A percentile compares a stretch with the other conserved stretches of the same genome.
Conservation (phyloP, 192 early-diverging fungal species). For the Chytriomyces hyalinus region DNA sequence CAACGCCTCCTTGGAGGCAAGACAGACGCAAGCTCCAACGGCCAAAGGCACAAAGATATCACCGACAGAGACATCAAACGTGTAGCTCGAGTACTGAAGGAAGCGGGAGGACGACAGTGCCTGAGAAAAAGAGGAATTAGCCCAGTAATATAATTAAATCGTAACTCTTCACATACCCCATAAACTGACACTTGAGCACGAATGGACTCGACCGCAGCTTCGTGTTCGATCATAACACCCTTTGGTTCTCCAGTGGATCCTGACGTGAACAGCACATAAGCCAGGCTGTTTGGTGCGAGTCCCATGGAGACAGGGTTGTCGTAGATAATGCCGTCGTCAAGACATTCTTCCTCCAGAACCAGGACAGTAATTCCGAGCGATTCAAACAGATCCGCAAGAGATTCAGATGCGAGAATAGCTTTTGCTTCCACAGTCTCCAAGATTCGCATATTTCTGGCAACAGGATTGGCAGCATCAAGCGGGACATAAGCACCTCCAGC, state of each 20-base stretch:
- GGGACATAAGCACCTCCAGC: conserved; percentile 46
- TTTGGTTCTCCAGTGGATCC: conserved; percentile 53
- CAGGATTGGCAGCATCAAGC: conserved; percentile 32
- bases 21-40: conserved; percentile 27
- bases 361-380: not conserved
- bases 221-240: conserved; percentile 42
- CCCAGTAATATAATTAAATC: no score
- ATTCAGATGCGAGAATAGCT: not conserved
- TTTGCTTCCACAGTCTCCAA: conserved; percentile 1
- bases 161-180: no score
- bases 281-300: not conserved
- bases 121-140: no score
- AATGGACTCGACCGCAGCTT: not conserved
- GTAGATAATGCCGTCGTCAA: not conserved
- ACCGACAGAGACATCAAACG: conserved; percentile 36
- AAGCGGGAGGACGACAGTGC: not conserved
- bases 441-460: conserved; percentile 39
- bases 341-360: not conserved
- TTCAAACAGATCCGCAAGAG: no score
- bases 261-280: conserved; percentile 51
- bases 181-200: no score
- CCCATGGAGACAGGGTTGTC: not conserved
- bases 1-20: conserved; percentile 27
- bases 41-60: conserved; percentile 38
- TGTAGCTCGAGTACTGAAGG: conserved; percentile 24